Conservation (phyloP, 2,329 filamentous ascomycete species). For the Endocalyx cinctus region DNA sequence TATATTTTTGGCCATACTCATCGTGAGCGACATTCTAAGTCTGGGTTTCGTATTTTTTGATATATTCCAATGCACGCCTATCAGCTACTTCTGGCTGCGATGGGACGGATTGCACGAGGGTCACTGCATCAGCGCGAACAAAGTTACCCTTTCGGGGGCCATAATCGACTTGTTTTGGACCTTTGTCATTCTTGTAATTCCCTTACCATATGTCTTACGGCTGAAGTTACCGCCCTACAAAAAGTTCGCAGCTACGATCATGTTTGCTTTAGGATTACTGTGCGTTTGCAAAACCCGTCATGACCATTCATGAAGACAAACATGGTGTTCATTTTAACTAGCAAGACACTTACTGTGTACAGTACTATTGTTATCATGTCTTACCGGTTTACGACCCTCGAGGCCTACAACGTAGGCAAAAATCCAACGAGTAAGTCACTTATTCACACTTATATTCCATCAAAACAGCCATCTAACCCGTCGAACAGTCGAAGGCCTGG, state of each 20-base stretch:
- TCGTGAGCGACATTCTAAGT: too few species aligned
- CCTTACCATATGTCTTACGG: too few species aligned
- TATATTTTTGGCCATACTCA: too few species aligned
- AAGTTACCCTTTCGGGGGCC: conserved; percentile 1
- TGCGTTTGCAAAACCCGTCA: too few species aligned
- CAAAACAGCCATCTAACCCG: background rate
- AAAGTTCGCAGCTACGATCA: background rate
- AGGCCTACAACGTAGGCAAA: background rate
- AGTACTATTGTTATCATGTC: conserved; percentile 3
- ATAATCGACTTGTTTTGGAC: conserved; percentile 1
- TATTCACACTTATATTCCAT: background rate
- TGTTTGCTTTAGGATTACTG: background rate
- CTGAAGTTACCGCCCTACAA: background rate
- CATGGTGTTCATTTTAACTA: too few species aligned
- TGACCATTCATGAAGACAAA: too few species aligned
- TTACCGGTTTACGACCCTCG: conserved; percentile 3
- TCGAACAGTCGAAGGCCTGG: background rate
- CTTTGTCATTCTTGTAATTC: background rate
- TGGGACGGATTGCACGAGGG: conserved; percentile 2
- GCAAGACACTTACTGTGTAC: too few species aligned
- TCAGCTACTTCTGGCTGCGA: conserved; percentile 1
- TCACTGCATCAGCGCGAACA: conserved; percentile 1
- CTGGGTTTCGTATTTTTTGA: background rate
- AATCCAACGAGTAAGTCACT: conserved; percentile 3
- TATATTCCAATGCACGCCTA: conserved; percentile 1